Base-by-base conservation (phyloP, 1,284 basidiomycete genomes). In the Malassezia nana region DNA sequence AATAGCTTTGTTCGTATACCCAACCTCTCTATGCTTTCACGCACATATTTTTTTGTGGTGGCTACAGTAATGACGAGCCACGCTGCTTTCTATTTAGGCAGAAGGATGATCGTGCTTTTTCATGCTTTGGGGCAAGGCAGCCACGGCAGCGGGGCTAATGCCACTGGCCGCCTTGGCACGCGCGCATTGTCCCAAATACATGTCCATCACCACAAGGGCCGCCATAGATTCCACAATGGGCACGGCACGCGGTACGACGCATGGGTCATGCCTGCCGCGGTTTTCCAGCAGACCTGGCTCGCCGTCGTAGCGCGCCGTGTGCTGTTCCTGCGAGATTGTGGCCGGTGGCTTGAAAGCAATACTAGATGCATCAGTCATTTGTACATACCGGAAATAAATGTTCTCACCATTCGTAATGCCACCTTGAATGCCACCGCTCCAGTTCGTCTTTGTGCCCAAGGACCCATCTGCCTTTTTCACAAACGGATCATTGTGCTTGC, bases 181-280 rank as follows among this genome's bases (percentile, higher is more conserved):
- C 0, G 57, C 67, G 31, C 66, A 63, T 56, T 74, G 71, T 0
- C 59, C 63, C 26, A 74, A 45, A 2, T 72, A 46, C 10, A 66
- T 61, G 47, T 99, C 94, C 85, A 98, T 90, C 65, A 95, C 80
- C 57, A 94, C 91, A 40, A 98, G 79, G 18, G 86, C 85, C 0
- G 92, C 89, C 94, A 99, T 98, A 1, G 89, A 84, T 78, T 99
- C 94, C 26, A 98, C 91, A 67, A 99, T 99, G 38, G 94, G 91
- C 22, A 99, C 89, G 7, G 94, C 94, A 38, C 80, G 67, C 28
- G 94, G 92, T 6, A 98, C 90, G 42, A 99, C 94, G 72, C 94
- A 99, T 10, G 94, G 92, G 75, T 96, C 91, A 76, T 95, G 91
- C 55, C 94, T 81, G 9, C 94, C 94, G 43, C 89, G 81, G 24